phyloP scores from a whole-genome alignment of 2,329 filamentous ascomycete species.

The Neospermospora avenae region DNA sequence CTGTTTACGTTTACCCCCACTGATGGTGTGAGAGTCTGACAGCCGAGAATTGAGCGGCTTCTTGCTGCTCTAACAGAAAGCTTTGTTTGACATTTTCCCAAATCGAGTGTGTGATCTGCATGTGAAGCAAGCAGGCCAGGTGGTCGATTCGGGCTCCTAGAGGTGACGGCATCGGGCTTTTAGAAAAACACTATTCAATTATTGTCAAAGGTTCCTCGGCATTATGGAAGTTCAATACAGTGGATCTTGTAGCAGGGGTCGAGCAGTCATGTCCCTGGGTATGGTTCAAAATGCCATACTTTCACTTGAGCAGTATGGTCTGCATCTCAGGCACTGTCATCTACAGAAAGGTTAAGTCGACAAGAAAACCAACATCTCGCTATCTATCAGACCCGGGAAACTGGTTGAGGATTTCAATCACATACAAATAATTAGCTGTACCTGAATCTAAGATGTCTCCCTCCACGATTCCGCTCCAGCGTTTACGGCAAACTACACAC shows the following conservation, averaged over 20 bases:
- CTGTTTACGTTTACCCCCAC: not conserved
- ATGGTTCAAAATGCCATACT: constrained; percentile 1
- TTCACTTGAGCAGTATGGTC: not conserved
- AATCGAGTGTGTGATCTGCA: not conserved
- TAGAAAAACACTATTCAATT: not conserved
- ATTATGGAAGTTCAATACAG: not conserved
- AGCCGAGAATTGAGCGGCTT: no score
- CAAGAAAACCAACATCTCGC: not conserved
- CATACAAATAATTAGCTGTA: not conserved
- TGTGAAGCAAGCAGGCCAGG: not conserved
- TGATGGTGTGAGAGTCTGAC: not conserved
- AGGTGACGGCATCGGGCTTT: not conserved
- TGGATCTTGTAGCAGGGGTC: not conserved
- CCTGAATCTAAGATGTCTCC: not conserved
- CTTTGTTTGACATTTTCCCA: no score
- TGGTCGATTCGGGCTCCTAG: not conserved
- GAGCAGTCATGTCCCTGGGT: not conserved
- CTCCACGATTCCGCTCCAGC: not conserved
- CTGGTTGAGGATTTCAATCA: not conserved
- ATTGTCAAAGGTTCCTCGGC: not conserved
- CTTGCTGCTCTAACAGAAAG: no score
- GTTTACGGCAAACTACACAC: not conserved
- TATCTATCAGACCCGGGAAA: not conserved
- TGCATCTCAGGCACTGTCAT: not conserved
- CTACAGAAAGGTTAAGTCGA: not conserved